These are phyloP conservation scores for Lactifluus subvellereus DNA, from an alignment of 768 basidiomycete genomes.

Conservation along the genomic window DNA sequence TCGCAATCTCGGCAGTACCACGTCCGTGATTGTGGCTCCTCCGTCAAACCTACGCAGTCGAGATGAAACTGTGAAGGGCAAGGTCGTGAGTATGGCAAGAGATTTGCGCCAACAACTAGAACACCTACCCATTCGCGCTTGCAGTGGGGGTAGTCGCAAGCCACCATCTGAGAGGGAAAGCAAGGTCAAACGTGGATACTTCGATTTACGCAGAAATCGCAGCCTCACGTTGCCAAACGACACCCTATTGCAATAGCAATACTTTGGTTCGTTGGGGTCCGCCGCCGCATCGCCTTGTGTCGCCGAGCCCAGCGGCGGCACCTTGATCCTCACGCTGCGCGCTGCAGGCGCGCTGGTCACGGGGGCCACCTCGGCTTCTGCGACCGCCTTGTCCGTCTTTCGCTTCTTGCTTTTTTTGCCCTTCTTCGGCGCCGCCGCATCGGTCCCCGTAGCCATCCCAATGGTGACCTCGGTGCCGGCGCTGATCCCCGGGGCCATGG, in stretches of 20 bases:
- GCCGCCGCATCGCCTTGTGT: slow-evolving; percentile 22
- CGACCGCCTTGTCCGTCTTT: slow-evolving; percentile 24
- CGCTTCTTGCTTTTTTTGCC: slow-evolving; percentile 27
- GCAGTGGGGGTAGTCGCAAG: slow-evolving; percentile 69
- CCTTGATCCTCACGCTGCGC: slow-evolving; percentile 33
- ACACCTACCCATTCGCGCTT: slow-evolving; percentile 73
- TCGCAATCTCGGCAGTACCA: slow-evolving; percentile 73
- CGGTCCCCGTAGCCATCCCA: slow-evolving; percentile 15
- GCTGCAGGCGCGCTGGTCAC: not conserved
- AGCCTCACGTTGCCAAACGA: slow-evolving; percentile 71
- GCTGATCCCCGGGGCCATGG: slow-evolving; percentile 3
- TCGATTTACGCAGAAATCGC: not conserved
- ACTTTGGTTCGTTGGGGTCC: slow-evolving; percentile 45
- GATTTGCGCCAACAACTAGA: slow-evolving; percentile 12
- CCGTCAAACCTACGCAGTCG: slow-evolving; percentile 54
- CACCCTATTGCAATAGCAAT: slow-evolving; percentile 77
- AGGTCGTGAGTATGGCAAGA: not conserved
- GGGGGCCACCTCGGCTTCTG: not conserved
- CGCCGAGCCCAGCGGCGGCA: slow-evolving; percentile 31
- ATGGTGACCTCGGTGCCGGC: slow-evolving; percentile 13
- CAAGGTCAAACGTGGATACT: not conserved
- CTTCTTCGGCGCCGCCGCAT: slow-evolving; percentile 15
- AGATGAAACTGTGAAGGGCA: slow-evolving; percentile 58
- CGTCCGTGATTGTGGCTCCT: slow-evolving; percentile 46
- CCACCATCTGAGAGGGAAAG: slow-evolving; percentile 63